Conservation (phyloP, 768 basidiomycete species). For the Pleurotus djamor region DNA sequence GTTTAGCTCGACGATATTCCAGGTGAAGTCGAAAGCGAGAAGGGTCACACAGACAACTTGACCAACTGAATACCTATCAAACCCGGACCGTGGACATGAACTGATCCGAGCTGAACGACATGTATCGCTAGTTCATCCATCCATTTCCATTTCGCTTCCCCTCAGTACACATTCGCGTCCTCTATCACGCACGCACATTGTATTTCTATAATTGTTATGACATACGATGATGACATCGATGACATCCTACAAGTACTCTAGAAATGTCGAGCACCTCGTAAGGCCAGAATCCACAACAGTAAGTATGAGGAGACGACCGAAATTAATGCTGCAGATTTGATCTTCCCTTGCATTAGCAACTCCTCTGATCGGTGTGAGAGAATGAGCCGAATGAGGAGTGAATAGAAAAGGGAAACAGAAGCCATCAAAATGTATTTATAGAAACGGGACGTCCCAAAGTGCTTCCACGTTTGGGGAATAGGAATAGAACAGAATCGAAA, state of each 20-base stretch:
- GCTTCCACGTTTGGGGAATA: too few relatives aligned
- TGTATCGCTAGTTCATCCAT: background rate
- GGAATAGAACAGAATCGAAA: too few relatives aligned
- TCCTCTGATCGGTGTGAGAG: conserved; percentile 36
- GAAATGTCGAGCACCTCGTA: conserved; percentile 62
- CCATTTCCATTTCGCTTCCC: background rate
- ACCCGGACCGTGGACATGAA: conserved; percentile 9
- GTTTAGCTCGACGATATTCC: conserved; percentile 17
- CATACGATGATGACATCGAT: too few relatives aligned
- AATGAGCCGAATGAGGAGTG: conserved; percentile 41
- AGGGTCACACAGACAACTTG: conserved; percentile 39
- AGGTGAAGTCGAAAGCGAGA: conserved; percentile 49
- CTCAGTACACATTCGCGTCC: background rate
- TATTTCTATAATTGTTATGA: background rate
- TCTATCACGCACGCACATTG: background rate
- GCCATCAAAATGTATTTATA: background rate
- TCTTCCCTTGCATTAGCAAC: conserved; percentile 56
- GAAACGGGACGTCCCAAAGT: background rate
- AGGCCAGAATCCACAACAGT: conserved; percentile 41
- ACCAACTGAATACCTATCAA: conserved; percentile 16
- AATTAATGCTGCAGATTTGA: conserved; percentile 46
- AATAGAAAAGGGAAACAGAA: conserved; percentile 23
- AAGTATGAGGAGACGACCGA: conserved; percentile 42
- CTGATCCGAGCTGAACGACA: background rate
- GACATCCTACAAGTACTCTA: too few relatives aligned